phyloP scores from a whole-genome alignment of 352 stramenopile species.

The Phytophthora constricta region DNA sequence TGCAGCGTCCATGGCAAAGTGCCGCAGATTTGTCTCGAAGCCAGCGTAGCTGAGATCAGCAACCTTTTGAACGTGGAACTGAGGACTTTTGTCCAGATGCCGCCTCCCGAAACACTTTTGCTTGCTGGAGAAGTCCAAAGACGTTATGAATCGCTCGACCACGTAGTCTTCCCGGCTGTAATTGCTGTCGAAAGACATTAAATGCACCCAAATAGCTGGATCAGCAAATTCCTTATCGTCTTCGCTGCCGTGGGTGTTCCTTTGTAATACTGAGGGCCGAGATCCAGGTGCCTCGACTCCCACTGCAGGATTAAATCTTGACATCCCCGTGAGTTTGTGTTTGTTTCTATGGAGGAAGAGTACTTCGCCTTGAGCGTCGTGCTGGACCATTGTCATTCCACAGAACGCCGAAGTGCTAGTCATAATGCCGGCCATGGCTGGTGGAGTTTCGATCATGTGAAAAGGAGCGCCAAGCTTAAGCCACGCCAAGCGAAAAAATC shows the following conservation, averaged over 20 bases:
- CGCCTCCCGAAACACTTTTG: conserved; percentile 66
- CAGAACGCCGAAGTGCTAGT: conserved; percentile 45
- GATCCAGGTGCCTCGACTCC: background rate
- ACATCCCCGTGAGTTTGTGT: conserved; percentile 40
- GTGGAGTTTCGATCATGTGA: conserved; percentile 59
- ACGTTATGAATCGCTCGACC: conserved; percentile 54
- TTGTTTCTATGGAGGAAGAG: conserved; percentile 65
- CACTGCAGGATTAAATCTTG: background rate
- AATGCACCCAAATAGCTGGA: conserved; percentile 62
- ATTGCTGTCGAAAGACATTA: conserved; percentile 59
- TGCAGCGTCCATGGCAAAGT: conserved; percentile 20
- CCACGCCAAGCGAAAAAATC: conserved; percentile 72
- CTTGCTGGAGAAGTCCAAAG: conserved; percentile 36
- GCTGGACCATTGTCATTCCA: conserved; percentile 61
- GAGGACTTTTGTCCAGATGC: conserved; percentile 13
- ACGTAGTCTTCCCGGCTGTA: conserved; percentile 46
- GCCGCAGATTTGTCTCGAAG: conserved; percentile 19
- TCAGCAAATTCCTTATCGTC: conserved; percentile 23
- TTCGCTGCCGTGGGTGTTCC: background rate
- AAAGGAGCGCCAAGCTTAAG: conserved; percentile 50
- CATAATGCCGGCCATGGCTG: conserved; percentile 44
- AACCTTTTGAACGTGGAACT: conserved; percentile 22
- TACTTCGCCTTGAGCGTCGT: conserved; percentile 38
- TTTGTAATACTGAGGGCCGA: background rate
- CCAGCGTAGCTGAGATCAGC: conserved; percentile 5